A percentile compares a stretch with the other conserved stretches of the same genome.
Conservation (phyloP, 495 filamentous ascomycete genomes). For the Astrothelium subdiscretum region DNA sequence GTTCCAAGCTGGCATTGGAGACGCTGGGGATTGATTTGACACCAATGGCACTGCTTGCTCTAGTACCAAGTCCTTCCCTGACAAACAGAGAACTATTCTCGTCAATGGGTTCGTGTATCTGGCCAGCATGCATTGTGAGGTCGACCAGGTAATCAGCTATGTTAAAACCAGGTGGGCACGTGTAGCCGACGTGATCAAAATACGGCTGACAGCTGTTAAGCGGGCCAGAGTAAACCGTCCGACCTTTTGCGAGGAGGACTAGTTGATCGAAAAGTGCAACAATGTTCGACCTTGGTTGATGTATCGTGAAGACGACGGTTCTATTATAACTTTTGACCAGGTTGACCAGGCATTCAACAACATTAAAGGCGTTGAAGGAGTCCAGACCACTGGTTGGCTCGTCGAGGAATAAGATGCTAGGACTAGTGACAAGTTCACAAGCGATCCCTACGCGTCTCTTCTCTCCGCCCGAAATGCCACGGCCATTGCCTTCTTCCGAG, state of each 20-base stretch:
- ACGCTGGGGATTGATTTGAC: slow-evolving; percentile 82
- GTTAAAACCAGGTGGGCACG: slow-evolving; percentile 93
- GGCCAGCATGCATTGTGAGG: slow-evolving; percentile 87
- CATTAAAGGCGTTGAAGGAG: slow-evolving; percentile 93
- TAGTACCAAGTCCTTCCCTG: slow-evolving; percentile 46
- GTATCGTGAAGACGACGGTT: slow-evolving; percentile 96
- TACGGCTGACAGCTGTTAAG: slow-evolving; percentile 84
- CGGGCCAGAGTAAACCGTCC: slow-evolving; percentile 84
- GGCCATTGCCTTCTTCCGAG: slow-evolving; percentile 90
- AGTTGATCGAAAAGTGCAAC: slow-evolving; percentile 95
- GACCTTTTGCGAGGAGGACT: slow-evolving; percentile 78
- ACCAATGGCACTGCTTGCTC: slow-evolving; percentile 80
- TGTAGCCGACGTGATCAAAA: slow-evolving; percentile 81
- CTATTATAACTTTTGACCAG: slow-evolving; percentile 91
- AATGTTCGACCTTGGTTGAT: slow-evolving; percentile 99
- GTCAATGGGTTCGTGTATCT: slow-evolving; percentile 43
- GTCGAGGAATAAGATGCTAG: slow-evolving; percentile 92
- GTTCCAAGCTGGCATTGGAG: slow-evolving; percentile 52
- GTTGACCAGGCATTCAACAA: slow-evolving; percentile 90
- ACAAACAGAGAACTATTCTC: slow-evolving; percentile 34
- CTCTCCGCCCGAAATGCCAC: slow-evolving; percentile 93
- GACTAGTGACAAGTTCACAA: slow-evolving; percentile 94
- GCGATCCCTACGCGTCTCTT: slow-evolving; percentile 94
- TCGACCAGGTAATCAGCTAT: slow-evolving; percentile 97
- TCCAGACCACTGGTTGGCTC: slow-evolving; percentile 94